Evolutionary conservation across 805 yeast genomes (phyloP).

Genomic region (Pichia ethanolica): DNA sequence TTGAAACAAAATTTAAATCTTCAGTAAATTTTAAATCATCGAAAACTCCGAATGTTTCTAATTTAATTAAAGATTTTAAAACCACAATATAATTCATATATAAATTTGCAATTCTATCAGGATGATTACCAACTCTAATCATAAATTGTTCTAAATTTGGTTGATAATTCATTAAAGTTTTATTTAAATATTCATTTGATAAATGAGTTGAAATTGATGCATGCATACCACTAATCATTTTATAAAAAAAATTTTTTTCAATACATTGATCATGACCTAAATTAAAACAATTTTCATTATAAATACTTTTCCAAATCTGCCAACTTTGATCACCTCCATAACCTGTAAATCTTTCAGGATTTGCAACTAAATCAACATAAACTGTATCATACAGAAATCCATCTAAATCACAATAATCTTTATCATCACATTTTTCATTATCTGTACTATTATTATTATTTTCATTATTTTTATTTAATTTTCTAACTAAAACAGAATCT

Average conservation of each 20-base stretch:
- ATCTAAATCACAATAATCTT: slow-evolving; percentile 64
- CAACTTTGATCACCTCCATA: slow-evolving; percentile 89
- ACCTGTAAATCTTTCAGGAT: slow-evolving; percentile 95
- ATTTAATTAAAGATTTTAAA: slow-evolving; percentile 69
- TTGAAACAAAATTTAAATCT: slow-evolving; percentile 20
- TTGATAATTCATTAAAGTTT: slow-evolving; percentile 68
- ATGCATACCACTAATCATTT: slow-evolving; percentile 88
- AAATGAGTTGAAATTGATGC: slow-evolving; percentile 92
- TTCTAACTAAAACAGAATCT: slow-evolving; percentile 29
- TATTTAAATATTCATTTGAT: slow-evolving; percentile 70
- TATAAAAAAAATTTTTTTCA: slow-evolving; percentile 84
- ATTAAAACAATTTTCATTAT: slow-evolving; percentile 80
- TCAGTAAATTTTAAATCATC: slow-evolving; percentile 24
- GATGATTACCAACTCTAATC: slow-evolving; percentile 83
- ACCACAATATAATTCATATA: slow-evolving; percentile 90
- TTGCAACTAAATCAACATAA: slow-evolving; percentile 75
- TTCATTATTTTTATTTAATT: slow-evolving; percentile 22
- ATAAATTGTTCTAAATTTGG: slow-evolving; percentile 79
- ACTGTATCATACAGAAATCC: slow-evolving; percentile 58
- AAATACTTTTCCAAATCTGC: slow-evolving; percentile 89
- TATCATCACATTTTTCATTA: slow-evolving; percentile 15
- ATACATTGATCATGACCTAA: slow-evolving; percentile 47
- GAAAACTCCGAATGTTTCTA: slow-evolving; percentile 26
- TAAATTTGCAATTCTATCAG: slow-evolving; percentile 82
- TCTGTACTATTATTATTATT: slow-evolving; percentile 17